Base-by-base conservation (phyloP, 768 basidiomycete species). In the Boletus pseudo-olivaceus region DNA sequence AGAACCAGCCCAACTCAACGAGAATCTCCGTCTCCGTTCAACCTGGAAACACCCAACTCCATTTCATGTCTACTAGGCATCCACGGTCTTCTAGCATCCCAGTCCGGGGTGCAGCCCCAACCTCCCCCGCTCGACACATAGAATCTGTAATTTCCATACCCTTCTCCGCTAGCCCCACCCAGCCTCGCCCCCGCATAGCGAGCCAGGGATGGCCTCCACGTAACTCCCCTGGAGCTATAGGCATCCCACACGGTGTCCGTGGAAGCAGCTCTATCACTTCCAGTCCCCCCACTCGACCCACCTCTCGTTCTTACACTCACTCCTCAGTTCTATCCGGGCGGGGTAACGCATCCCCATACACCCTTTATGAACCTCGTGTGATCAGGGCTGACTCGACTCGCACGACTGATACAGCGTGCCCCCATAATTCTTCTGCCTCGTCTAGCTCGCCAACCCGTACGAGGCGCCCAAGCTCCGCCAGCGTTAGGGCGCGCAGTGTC, bases 61-160 rank as follows among this genome's bases (percentile, higher is more conserved):
- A 12, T 37, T 15, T 50, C 57, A 83, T 82, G 78, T 74, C 77
- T 32, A 68, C 70, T 14, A 74, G 85, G 53, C 79, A 81, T 40
- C 74, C 81, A 12, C 80, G 86, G 65, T 82, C 85, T 0, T 76
- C 85, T 23, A 88, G 80, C 64, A 85, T 88, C 64, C 84, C 87
- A 38, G 82, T 87, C 53, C 75, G 79, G 49, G 76, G 68, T 55
- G 65, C 75, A 23, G 68, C 75, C 32, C 71, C 78, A 20, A 72
- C 74, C 7, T 74, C 79, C 6, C 75, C 82, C 37, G 68, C 77
- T 60, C 77, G 84, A 54, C 82, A 82, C 56, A 81, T 89, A 51
- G 87, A 88, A 65, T 78, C 78, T 46, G 76, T 82, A 43, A 82
- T 88, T 30, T 76, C 82, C n/a, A 81, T 87, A 56, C 83, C 85